phyloP scores from a whole-genome alignment of 2,329 filamentous ascomycete species.

The Aureobasidium sp. region DNA sequence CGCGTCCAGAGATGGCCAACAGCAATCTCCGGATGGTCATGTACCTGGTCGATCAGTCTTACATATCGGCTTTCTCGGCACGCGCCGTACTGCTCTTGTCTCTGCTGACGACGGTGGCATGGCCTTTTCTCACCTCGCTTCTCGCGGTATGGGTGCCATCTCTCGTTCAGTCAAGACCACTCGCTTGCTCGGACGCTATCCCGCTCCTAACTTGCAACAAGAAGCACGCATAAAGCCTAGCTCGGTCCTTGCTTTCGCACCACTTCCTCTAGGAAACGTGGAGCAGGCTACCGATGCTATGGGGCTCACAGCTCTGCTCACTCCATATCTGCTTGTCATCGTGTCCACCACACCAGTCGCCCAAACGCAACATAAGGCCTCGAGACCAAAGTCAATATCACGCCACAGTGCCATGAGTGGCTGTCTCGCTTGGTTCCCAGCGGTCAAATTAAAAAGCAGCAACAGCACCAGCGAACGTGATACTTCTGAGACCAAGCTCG shows the following conservation, averaged over 20 bases:
- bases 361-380: conserved; percentile 91
- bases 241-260: conserved; percentile 85
- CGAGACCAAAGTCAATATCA: conserved; percentile 81
- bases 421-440: conserved; percentile 94
- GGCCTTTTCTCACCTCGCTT: conserved; percentile 96
- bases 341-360: conserved; percentile 95
- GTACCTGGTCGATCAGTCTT: conserved; percentile 69
- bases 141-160: conserved; percentile 78
- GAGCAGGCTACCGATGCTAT: conserved; percentile 81
- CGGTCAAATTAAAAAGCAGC: conserved; percentile 78
- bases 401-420: conserved; percentile 90
- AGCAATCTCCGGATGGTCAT: conserved; percentile 74
- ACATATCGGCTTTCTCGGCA: conserved; percentile 92
- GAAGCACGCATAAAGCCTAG: conserved; percentile 78
- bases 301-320: conserved; percentile 90
- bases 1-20: conserved; percentile 57
- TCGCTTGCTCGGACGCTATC: conserved; percentile 85
- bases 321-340: conserved; percentile 89
- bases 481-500: conserved; percentile 76
- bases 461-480: conserved; percentile 45
- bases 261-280: conserved; percentile 87
- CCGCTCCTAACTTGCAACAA: conserved; percentile 55
- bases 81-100: conserved; percentile 85
- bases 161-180: conserved; percentile 83
- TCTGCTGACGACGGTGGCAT: conserved; percentile 93